These are phyloP conservation scores for Microglena sp. DNA, from an alignment of 139 green algal species.

Conservation along the genomic window DNA sequence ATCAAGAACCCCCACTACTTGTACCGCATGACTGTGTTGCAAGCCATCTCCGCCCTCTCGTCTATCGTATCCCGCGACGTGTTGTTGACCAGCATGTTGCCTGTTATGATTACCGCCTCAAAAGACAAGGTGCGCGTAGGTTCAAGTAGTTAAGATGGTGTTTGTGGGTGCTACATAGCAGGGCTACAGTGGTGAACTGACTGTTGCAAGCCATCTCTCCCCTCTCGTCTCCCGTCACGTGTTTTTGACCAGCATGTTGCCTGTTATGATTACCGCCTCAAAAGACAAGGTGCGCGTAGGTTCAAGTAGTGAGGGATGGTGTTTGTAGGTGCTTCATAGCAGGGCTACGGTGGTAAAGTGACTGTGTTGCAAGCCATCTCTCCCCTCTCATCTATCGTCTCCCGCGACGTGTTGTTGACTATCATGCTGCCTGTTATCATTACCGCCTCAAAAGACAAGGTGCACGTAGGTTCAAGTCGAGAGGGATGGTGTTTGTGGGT, in stretches of 20 bases:
- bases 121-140: slow-evolving; percentile 65
- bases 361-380: slow-evolving; percentile 78
- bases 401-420: slow-evolving; percentile 65
- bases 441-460: slow-evolving; percentile 67
- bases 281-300: slow-evolving; percentile 11
- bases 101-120: slow-evolving; percentile 62
- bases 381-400: slow-evolving; percentile 68
- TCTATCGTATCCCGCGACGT: slow-evolving; percentile 69
- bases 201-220: slow-evolving; percentile 66
- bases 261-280: background rate
- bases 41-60: slow-evolving; percentile 69
- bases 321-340: too few relatives aligned
- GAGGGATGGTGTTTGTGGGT: too few relatives aligned
- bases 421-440: slow-evolving; percentile 84
- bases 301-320: too few relatives aligned
- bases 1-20: slow-evolving; percentile 76
- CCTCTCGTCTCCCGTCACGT: slow-evolving; percentile 41
- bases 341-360: too few relatives aligned
- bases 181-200: too few relatives aligned
- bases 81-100: slow-evolving; percentile 75
- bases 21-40: slow-evolving; percentile 90
- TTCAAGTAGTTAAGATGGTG: too few relatives aligned
- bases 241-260: background rate
- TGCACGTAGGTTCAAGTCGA: too few relatives aligned
- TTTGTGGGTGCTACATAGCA: too few relatives aligned